phyloP scores from a whole-genome alignment of 2,329 filamentous ascomycete genomes.

The Penicillium sp. region DNA sequence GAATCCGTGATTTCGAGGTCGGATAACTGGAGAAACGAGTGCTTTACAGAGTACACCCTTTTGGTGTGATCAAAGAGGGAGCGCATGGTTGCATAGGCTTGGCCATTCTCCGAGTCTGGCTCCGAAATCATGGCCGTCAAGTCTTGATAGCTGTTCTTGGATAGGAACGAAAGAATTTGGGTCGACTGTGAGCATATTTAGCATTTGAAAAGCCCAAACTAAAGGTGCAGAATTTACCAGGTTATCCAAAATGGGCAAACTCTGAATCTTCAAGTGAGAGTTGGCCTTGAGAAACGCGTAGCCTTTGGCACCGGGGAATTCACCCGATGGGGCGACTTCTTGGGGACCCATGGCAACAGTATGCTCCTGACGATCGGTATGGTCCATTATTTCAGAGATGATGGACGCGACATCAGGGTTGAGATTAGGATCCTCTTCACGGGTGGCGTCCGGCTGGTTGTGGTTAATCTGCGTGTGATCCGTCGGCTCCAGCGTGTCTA shows the following conservation, averaged over 20 bases:
- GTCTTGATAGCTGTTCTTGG: conserved; percentile 57
- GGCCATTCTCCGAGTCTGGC: conserved; percentile 56
- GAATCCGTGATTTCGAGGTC: conserved; percentile 53
- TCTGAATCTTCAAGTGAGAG: conserved; percentile 56
- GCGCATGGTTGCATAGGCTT: conserved; percentile 63
- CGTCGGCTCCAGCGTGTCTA: conserved; percentile 27
- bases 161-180: conserved; percentile 59
- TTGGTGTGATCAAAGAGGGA: conserved; percentile 65
- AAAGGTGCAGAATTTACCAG: conserved; percentile 43
- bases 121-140: conserved; percentile 59
- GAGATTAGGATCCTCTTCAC: conserved; percentile 27
- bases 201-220: not conserved
- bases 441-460: conserved; percentile 21
- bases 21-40: conserved; percentile 57
- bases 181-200: conserved; percentile 47
- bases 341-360: conserved; percentile 39
- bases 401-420: conserved; percentile 39
- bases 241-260: conserved; percentile 62
- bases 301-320: conserved; percentile 32
- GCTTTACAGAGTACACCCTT: conserved; percentile 58
- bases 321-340: conserved; percentile 29
- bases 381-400: conserved; percentile 46
- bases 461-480: conserved; percentile 23
- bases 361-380: conserved; percentile 43
- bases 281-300: conserved; percentile 45